A percentile compares a stretch with the other conserved stretches of the same genome.
Evolutionary conservation across 164 flowering plant species (phyloP).

Genomic region (Chimonanthus praecox): DNA sequence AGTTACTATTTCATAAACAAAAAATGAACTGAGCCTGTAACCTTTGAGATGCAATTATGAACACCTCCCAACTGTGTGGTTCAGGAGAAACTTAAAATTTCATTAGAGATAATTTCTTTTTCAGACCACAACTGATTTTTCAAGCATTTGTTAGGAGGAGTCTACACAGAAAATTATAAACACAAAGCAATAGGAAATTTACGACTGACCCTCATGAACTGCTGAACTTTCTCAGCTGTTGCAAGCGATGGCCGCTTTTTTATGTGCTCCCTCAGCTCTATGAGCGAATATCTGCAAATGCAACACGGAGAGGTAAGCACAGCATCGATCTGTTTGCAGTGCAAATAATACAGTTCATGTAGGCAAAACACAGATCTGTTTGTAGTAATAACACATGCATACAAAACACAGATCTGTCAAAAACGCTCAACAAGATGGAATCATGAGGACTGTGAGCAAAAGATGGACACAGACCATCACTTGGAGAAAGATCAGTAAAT

Average conservation of each 20-base stretch:
- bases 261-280: slow-evolving; percentile 89
- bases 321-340: background rate
- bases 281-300: slow-evolving; percentile 67
- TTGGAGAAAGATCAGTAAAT: background rate
- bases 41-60: too few species aligned
- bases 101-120: too few species aligned
- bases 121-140: too few species aligned
- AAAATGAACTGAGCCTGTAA: too few species aligned
- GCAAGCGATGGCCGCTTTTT: slow-evolving; percentile 96
- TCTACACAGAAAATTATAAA: background rate
- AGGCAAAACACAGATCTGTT: background rate
- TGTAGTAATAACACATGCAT: background rate
- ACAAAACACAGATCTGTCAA: background rate
- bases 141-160: too few species aligned
- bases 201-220: slow-evolving; percentile 69
- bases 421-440: background rate
- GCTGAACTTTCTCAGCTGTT: slow-evolving; percentile 97
- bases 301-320: background rate
- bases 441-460: background rate
- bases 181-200: background rate
- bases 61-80: too few species aligned
- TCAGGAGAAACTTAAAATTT: too few species aligned
- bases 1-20: too few species aligned
- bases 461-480: too few species aligned
- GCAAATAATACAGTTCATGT: too few species aligned